Percentiles rank a stretch among this genome's conserved stretches.
These are phyloP conservation scores for Zygosaccharomyces siamensis DNA, from an alignment of 805 yeast species.

Conservation along the genomic window DNA sequence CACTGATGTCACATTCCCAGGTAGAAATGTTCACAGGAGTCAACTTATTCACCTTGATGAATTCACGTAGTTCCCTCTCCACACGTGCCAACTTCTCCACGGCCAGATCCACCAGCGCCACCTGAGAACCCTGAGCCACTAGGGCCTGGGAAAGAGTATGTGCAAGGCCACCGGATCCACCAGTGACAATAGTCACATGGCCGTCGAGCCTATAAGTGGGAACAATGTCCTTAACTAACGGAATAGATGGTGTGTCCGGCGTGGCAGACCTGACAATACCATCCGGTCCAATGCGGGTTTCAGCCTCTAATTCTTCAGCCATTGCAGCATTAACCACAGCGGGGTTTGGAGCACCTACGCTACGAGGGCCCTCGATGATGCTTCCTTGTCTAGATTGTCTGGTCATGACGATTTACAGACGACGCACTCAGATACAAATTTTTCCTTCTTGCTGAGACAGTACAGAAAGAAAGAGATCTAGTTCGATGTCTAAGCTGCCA, in stretches of 20 bases:
- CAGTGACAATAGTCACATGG: slow-evolving; percentile 67
- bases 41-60: slow-evolving; percentile 41
- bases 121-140: slow-evolving; percentile 69
- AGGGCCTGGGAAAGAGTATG: slow-evolving; percentile 60
- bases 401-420: background rate
- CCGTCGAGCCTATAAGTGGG: slow-evolving; percentile 68
- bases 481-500: too few relatives aligned
- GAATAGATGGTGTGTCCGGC: slow-evolving; percentile 21
- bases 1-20: slow-evolving; percentile 73
- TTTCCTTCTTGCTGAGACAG: too few relatives aligned
- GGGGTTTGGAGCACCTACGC: slow-evolving; percentile 10
- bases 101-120: slow-evolving; percentile 69
- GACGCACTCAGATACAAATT: background rate
- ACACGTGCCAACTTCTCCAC: slow-evolving; percentile 53
- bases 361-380: slow-evolving; percentile 14
- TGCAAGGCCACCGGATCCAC: slow-evolving; percentile 78
- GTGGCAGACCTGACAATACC: slow-evolving; percentile 22
- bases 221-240: slow-evolving; percentile 40
- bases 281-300: slow-evolving; percentile 5
- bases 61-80: slow-evolving; percentile 45
- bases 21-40: slow-evolving; percentile 42
- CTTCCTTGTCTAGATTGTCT: slow-evolving; percentile 6
- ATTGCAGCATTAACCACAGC: slow-evolving; percentile 9
- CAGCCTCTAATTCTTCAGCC: slow-evolving; percentile 11
- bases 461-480: too few relatives aligned